Conservation (phyloP, 2,329 filamentous ascomycete genomes). For the Cordyceps javanica region DNA sequence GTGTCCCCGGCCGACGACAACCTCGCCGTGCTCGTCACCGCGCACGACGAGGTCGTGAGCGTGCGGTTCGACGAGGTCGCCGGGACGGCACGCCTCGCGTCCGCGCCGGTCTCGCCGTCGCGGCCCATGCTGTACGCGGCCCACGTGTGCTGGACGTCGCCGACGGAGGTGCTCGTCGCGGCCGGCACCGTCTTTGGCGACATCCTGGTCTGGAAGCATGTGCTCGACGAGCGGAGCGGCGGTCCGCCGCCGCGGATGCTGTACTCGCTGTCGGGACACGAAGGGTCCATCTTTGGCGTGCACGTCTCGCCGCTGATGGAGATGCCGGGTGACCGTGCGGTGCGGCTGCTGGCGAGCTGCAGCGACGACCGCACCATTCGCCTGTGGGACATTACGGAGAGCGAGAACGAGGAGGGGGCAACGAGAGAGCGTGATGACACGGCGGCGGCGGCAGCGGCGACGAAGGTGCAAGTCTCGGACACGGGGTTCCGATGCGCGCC, state of each 20-base stretch:
- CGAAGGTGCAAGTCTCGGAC: constrained; percentile 49
- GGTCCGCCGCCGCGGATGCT: constrained; percentile 36
- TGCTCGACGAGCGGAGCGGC: constrained; percentile 8
- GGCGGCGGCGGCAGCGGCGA: constrained; percentile 17
- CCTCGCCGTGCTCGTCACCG: constrained; percentile 63
- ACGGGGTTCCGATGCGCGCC: constrained; percentile 53
- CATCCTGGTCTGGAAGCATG: constrained; percentile 80
- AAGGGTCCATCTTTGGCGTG: constrained; percentile 91
- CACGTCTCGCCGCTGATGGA: constrained; percentile 59
- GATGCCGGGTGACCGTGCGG: constrained; percentile 29
- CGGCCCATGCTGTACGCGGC: constrained; percentile 86
- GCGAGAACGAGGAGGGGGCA: constrained; percentile 15
- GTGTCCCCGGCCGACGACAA: constrained; percentile 39
- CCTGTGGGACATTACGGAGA: constrained; percentile 74
- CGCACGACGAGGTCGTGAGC: constrained; percentile 74
- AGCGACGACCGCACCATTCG: constrained; percentile 90
- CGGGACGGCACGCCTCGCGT: constrained; percentile 35
- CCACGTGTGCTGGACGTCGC: constrained; percentile 57
- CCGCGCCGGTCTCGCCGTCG: constrained; percentile 55
- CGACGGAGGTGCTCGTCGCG: constrained; percentile 62
- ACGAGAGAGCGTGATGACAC: too few relatives aligned
- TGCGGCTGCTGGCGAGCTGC: constrained; percentile 76
- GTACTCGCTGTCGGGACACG: constrained; percentile 61
- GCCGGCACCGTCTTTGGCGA: constrained; percentile 94
- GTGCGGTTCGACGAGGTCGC: constrained; percentile 31